Conservation (phyloP, 2,329 filamentous ascomycete genomes). For the Colletotrichum agaves region DNA sequence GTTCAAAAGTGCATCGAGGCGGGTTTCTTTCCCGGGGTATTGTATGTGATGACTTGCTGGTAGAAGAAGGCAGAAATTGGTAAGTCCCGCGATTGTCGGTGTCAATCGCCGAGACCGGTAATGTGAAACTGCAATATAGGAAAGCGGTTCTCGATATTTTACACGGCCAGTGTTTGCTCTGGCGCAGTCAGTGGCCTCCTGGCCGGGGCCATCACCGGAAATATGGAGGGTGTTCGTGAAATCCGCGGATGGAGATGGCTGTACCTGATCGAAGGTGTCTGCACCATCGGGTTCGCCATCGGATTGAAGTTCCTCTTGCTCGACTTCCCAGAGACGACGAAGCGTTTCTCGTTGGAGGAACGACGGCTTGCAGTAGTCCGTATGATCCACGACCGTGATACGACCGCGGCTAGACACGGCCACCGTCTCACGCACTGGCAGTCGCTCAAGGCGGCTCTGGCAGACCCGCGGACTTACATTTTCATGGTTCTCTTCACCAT, state of each 20-base stretch:
- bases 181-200: constrained; percentile 60
- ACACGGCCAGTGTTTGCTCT: constrained; percentile 61
- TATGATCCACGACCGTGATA: constrained; percentile 41
- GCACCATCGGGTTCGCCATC: constrained; percentile 51
- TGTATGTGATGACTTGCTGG: constrained; percentile 61
- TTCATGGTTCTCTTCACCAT: constrained; percentile 62
- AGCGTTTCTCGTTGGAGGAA: constrained; percentile 51
- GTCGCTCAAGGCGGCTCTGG: constrained; percentile 48
- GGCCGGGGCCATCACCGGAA: constrained; percentile 56
- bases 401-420: constrained; percentile 23
- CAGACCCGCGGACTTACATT: constrained; percentile 58
- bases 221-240: constrained; percentile 55
- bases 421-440: constrained; percentile 43
- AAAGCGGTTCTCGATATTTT: constrained; percentile 63
- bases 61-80: constrained; percentile 58
- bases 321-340: constrained; percentile 60
- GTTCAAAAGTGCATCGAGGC: constrained; percentile 38
- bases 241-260: constrained; percentile 60
- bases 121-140: constrained; percentile 42
- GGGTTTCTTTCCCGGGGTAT: constrained; percentile 57
- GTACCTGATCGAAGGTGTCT: constrained; percentile 52
- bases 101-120: not conserved
- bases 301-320: constrained; percentile 57
- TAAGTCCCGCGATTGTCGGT: not conserved
- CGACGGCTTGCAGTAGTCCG: constrained; percentile 53